Evolutionary conservation across 805 yeast genomes (phyloP).

Genomic region (Alloascoidea hylecoeti): DNA sequence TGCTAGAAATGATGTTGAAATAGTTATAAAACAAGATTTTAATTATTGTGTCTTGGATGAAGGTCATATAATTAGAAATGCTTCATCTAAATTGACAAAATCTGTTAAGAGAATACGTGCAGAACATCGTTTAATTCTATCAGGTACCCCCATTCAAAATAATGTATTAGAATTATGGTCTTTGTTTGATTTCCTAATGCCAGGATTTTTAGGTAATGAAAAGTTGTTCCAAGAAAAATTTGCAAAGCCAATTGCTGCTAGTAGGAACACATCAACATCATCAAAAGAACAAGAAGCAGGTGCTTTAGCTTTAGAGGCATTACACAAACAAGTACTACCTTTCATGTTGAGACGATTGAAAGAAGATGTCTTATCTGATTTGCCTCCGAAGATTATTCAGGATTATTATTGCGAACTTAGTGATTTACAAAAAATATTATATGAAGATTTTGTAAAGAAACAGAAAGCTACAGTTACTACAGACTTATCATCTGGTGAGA

Average conservation of each 20-base stretch:
- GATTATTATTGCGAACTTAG: constrained; percentile 96
- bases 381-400: constrained; percentile 97
- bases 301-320: constrained; percentile 86
- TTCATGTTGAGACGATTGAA: constrained; percentile 91
- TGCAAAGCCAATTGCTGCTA: constrained; percentile 96
- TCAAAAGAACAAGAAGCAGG: constrained; percentile 96
- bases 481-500: constrained; percentile 34
- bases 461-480: constrained; percentile 61
- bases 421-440: constrained; percentile 75
- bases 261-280: constrained; percentile 69
- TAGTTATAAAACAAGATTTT: constrained; percentile 46
- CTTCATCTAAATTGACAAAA: constrained; percentile 75
- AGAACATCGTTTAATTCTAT: constrained; percentile 77
- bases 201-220: constrained; percentile 94
- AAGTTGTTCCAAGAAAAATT: constrained; percentile 87
- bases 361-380: constrained; percentile 88
- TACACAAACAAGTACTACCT: constrained; percentile 94
- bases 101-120: constrained; percentile 76
- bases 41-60: constrained; percentile 95
- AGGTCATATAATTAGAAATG: constrained; percentile 93
- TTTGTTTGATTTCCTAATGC: constrained; percentile 93
- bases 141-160: constrained; percentile 98
- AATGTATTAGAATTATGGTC: constrained; percentile 97
- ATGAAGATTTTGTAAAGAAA: constrained; percentile 78
- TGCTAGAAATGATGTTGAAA: constrained; percentile 77